phyloP scores from a whole-genome alignment of 768 basidiomycete species.

The Lactarius tabidus region DNA sequence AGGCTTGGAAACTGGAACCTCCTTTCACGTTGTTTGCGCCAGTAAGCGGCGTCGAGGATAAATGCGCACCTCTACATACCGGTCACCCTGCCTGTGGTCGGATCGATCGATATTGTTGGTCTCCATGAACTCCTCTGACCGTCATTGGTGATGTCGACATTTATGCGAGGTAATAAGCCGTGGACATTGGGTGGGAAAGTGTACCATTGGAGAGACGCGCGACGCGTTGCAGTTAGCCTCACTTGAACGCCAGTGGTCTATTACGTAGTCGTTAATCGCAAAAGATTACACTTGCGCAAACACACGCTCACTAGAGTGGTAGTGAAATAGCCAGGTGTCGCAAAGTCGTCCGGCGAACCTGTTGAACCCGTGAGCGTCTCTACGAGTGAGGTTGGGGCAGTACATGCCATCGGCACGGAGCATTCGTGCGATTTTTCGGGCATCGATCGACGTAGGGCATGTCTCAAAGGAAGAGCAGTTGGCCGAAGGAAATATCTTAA shows the following conservation, averaged over 20 bases:
- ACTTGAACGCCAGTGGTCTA: constrained; percentile 55
- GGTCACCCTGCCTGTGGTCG: constrained; percentile 40
- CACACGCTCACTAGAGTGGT: constrained; percentile 46
- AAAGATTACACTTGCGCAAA: background rate
- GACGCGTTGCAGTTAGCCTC: constrained; percentile 55
- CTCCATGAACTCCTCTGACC: constrained; percentile 49
- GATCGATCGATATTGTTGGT: constrained; percentile 47
- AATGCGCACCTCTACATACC: background rate
- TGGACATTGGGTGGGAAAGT: constrained; percentile 30
- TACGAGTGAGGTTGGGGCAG: background rate
- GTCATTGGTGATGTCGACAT: constrained; percentile 61
- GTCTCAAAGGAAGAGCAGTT: constrained; percentile 50
- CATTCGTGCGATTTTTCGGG: constrained; percentile 47
- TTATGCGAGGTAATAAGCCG: constrained; percentile 42
- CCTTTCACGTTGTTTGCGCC: constrained; percentile 26
- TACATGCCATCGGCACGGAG: constrained; percentile 45
- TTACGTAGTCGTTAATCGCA: background rate
- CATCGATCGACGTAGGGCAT: constrained; percentile 45
- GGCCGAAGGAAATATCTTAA: constrained; percentile 55
- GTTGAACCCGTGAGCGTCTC: background rate
- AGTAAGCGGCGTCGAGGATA: background rate
- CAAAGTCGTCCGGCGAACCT: constrained; percentile 58
- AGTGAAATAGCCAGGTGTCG: constrained; percentile 64
- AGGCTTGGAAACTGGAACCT: constrained; percentile 45
- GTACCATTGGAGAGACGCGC: constrained; percentile 53